phyloP scores from a whole-genome alignment of 495 filamentous ascomycete genomes.

The Aspergillus sparsus region DNA sequence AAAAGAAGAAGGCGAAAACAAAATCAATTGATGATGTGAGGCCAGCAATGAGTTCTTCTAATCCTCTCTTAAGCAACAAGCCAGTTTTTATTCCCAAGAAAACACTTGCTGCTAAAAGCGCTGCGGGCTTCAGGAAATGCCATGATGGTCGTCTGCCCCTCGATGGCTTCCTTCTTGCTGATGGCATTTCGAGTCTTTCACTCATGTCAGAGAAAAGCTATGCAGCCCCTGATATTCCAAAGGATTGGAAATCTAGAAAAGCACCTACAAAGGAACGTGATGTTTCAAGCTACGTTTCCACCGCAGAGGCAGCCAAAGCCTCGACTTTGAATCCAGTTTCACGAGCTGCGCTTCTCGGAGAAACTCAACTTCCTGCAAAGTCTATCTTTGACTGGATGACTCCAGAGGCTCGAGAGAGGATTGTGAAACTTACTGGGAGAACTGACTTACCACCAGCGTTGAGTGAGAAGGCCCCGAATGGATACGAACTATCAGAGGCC shows the following conservation, averaged over 20 bases:
- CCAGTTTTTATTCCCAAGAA: conserved; percentile 83
- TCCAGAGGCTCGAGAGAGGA: conserved; percentile 71
- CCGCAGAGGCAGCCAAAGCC: conserved; percentile 70
- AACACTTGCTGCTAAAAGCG: conserved; percentile 54
- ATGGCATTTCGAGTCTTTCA: conserved; percentile 53
- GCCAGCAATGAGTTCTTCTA: conserved; percentile 47
- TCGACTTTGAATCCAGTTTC: conserved; percentile 77
- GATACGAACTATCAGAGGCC: conserved; percentile 58
- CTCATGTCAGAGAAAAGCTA: conserved; percentile 63
- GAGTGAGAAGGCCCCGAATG: conserved; percentile 68
- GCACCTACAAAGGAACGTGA: conserved; percentile 37
- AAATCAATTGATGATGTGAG: conserved; percentile 42
- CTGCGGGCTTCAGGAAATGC: conserved; percentile 69
- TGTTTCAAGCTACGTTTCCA: conserved; percentile 59
- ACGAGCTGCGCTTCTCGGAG: conserved; percentile 79
- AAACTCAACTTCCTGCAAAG: conserved; percentile 81
- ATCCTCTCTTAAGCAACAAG: conserved; percentile 66
- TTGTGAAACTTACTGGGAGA: conserved; percentile 75
- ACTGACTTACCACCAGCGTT: conserved; percentile 73
- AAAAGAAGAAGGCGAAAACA: conserved; percentile 73
- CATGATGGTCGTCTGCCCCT: conserved; percentile 86
- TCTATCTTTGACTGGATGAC: conserved; percentile 96
- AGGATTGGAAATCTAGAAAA: conserved; percentile 74
- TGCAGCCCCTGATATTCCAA: conserved; percentile 71
- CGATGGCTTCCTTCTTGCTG: conserved; percentile 80